Evolutionary conservation across 306 rosid species (phyloP).

Genomic region (Prunus salicina): DNA sequence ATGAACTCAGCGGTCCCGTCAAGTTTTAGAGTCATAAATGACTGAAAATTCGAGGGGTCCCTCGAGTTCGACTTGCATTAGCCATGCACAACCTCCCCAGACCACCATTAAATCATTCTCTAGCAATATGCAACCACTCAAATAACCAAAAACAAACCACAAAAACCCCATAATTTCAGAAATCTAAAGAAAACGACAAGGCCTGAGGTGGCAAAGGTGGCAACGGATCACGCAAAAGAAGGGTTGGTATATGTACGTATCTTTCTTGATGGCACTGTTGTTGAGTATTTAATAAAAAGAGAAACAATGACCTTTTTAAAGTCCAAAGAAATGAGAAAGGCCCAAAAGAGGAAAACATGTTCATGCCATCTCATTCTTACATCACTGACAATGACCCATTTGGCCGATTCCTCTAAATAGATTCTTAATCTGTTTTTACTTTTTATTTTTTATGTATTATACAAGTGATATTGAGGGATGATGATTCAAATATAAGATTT

Average conservation of each 20-base stretch:
- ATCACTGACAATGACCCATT: neutral
- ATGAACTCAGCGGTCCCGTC: neutral
- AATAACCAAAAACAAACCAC: neutral
- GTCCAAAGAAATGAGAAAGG: neutral
- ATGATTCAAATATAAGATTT: no score
- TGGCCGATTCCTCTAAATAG: neutral
- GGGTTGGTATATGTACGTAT: neutral
- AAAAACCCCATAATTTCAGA: neutral
- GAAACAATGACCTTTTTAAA: neutral
- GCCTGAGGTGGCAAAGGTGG: neutral
- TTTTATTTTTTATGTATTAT: no score
- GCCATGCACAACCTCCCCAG: neutral
- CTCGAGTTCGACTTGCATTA: neutral
- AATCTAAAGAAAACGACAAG: neutral
- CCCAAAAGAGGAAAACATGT: neutral
- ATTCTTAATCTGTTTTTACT: neutral
- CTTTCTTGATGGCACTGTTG: neutral
- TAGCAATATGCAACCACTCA: neutral
- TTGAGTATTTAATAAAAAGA: neutral
- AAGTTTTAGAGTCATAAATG: neutral
- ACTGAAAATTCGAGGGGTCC: neutral
- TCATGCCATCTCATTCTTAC: neutral
- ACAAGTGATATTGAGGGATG: no score
- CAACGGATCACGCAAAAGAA: neutral
- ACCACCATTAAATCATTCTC: neutral